These are phyloP conservation scores for Kuraishia cidri DNA, from an alignment of 805 yeast species.

Conservation along the genomic window DNA sequence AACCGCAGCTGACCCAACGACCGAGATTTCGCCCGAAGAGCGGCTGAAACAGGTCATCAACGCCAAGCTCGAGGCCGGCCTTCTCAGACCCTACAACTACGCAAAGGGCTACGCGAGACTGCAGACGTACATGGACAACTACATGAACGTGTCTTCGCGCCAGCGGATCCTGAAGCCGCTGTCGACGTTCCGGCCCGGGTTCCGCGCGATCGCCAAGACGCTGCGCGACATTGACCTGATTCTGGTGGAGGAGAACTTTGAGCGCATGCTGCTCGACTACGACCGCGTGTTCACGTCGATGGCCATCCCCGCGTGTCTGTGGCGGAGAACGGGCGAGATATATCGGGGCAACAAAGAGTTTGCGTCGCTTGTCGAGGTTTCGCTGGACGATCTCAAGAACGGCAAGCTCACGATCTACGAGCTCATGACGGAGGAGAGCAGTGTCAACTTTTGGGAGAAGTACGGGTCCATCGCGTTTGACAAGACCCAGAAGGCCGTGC, in stretches of 20 bases:
- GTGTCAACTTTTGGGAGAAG: conserved; percentile 96
- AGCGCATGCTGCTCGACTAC: conserved; percentile 85
- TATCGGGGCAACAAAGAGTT: conserved; percentile 93
- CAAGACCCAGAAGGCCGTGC: conserved; percentile 88
- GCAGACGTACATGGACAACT: conserved; percentile 86
- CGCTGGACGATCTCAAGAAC: conserved; percentile 84
- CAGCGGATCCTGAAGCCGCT: conserved; percentile 83
- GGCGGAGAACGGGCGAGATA: conserved; percentile 96
- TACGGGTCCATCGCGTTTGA: conserved; percentile 96
- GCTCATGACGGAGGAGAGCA: conserved; percentile 90
- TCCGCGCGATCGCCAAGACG: conserved; percentile 85
- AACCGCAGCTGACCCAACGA: conserved; percentile 96
- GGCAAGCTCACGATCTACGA: conserved; percentile 91
- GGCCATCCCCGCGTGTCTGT: conserved; percentile 96
- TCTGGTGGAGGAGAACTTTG: conserved; percentile 88
- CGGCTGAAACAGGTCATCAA: conserved; percentile 87
- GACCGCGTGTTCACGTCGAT: conserved; percentile 93
- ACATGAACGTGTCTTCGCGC: conserved; percentile 77
- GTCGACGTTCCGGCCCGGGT: conserved; percentile 83
- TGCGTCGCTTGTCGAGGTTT: conserved; percentile 85
- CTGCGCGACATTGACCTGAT: conserved; percentile 87
- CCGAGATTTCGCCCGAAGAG: conserved; percentile 90
- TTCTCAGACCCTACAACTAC: conserved; percentile 86
- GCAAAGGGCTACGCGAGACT: conserved; percentile 89
- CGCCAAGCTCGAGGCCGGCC: conserved; percentile 91